These are phyloP conservation scores for Talaromyces sp. DNA, from an alignment of 2,329 filamentous ascomycete species.

Conservation along the genomic window DNA sequence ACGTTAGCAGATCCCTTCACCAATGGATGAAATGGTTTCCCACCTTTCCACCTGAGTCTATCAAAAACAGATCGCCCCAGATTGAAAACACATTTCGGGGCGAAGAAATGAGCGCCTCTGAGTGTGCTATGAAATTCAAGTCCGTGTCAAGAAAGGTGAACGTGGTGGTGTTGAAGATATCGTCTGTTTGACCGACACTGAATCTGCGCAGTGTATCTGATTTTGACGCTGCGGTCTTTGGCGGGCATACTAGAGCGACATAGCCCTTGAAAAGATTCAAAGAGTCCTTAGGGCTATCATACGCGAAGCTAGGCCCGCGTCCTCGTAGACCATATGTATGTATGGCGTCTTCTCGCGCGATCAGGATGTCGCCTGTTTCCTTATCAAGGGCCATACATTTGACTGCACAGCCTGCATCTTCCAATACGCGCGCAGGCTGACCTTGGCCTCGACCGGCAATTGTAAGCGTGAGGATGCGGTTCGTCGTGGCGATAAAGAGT, in stretches of 20 bases:
- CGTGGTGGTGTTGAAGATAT: constrained; percentile 79
- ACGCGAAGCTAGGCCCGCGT: constrained; percentile 81
- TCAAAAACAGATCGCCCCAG: constrained; percentile 89
- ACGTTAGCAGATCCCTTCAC: constrained; percentile 14
- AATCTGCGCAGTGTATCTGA: constrained; percentile 68
- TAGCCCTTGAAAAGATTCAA: constrained; percentile 80
- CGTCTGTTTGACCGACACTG: constrained; percentile 67
- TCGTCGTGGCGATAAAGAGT: constrained; percentile 88
- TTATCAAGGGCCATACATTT: constrained; percentile 90
- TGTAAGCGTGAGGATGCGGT: constrained; percentile 77
- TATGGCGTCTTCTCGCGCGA: constrained; percentile 92
- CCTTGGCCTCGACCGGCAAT: constrained; percentile 88
- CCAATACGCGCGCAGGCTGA: constrained; percentile 79
- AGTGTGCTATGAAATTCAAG: constrained; percentile 83
- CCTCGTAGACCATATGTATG: constrained; percentile 89
- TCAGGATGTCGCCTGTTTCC: constrained; percentile 75
- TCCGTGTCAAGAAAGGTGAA: constrained; percentile 92
- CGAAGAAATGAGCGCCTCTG: constrained; percentile 76
- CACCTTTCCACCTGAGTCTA: constrained; percentile 89
- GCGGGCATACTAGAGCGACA: constrained; percentile 79
- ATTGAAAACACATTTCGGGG: constrained; percentile 77
- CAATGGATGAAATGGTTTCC: constrained; percentile 20
- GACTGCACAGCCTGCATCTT: constrained; percentile 86
- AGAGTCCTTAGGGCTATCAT: constrained; percentile 83
- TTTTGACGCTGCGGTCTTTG: constrained; percentile 52